Base-by-base conservation (phyloP, 768 basidiomycete genomes). In the Suillus bovinus region DNA sequence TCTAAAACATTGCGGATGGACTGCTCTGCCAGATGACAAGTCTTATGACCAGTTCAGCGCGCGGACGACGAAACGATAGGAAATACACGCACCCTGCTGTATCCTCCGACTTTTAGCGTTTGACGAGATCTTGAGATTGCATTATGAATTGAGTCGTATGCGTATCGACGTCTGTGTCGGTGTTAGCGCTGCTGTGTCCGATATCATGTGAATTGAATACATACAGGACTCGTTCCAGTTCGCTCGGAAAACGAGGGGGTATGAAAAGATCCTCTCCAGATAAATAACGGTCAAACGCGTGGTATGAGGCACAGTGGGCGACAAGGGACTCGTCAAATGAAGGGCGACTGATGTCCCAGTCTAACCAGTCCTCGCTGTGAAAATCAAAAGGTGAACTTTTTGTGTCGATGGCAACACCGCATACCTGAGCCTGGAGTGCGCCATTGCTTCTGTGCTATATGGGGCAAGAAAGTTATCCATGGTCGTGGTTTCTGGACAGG, bases 131-230 rank as follows among this genome's bases (percentile, higher is more conserved):
- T 84, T 24, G 89, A 79, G 68, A 90, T 87, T 31, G 84, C 81
- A 71, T 90, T 90, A 70, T 90, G 89, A 58, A 91, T 88, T 10
- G 85, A 86, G 69, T 90, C 88, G 68, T 87, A 84, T 1, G 86
- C 81, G 70, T 90, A 90, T 70, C 88, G 80, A 66, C 84, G 80
- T 58, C 88, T 90, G 67, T 36, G 60, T n/a, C 59, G 29, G 59
- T 20, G 38, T 24, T 22, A 60, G 36, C n/a, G 20, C 6, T 36
- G 14, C 27, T 59, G 57, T 61, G 22, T 66, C n/a, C 52, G 54
- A 56, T 60, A 24, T 33, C 5, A 17, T 1, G 54, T 39, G 24
- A 31, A 27, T n/a, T n/a, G n/a, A 20, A 46, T 61, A 78, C 85
- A 71, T 67, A 87, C 87, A 91, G 71, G 44, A 88, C 81, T 68